Evolutionary conservation across 2,329 filamentous ascomycete genomes (phyloP).

Genomic region (Lasiodiplodia hormozganensis): DNA sequence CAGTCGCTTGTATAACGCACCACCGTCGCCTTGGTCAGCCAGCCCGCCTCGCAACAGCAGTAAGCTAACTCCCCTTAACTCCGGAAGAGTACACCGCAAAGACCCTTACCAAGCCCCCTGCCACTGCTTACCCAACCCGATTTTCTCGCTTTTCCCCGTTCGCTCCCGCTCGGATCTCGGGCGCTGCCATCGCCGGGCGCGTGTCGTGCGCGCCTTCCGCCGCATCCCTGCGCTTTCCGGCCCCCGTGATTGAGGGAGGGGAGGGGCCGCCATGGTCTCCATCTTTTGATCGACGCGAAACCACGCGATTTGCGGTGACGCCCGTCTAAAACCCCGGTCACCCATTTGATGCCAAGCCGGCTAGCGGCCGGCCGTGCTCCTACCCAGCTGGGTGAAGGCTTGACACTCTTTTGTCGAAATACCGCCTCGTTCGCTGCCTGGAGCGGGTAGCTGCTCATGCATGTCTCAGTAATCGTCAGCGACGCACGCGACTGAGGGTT

Average conservation of each 20-base stretch:
- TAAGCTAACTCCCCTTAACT: slow-evolving; percentile 2
- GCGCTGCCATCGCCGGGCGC: slow-evolving; percentile 1
- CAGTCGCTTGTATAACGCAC: neutral
- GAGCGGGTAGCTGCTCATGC: neutral
- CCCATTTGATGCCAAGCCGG: neutral
- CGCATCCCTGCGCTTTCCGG: slow-evolving; percentile 12
- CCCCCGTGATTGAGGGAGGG: neutral
- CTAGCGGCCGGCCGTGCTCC: neutral
- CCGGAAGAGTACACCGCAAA: neutral
- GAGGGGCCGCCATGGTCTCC: neutral
- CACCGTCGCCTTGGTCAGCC: neutral
- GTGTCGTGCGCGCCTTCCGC: neutral
- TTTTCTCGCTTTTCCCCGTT: neutral
- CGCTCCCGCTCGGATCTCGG: slow-evolving; percentile 9
- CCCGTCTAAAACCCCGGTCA: neutral
- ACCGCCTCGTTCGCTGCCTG: neutral
- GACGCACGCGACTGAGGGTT: neutral
- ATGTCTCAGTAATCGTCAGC: neutral
- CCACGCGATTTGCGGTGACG: slow-evolving; percentile 1
- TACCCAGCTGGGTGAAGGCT: neutral
- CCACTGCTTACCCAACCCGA: neutral
- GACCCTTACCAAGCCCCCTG: slow-evolving; percentile 13
- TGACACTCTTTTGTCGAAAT: neutral
- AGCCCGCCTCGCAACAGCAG: neutral
- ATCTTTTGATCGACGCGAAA: neutral